Evolutionary conservation across 352 stramenopile genomes (phyloP).

Genomic region (Phytopythium sindhum): DNA sequence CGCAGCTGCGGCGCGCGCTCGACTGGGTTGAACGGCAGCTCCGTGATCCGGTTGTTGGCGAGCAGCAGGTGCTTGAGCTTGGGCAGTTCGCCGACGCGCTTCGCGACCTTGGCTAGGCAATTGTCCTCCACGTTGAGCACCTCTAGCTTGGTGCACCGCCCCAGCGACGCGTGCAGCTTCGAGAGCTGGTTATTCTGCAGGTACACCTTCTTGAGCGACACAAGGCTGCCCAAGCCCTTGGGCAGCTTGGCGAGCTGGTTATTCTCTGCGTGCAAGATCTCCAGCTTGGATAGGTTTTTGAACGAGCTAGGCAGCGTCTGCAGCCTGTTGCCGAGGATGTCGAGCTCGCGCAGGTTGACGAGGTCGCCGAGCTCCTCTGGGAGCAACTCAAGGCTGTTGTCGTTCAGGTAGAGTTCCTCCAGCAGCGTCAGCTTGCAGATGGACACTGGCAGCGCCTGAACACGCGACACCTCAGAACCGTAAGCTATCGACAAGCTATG

Average conservation of each 20-base stretch:
- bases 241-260: conserved; percentile 74
- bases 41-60: conserved; percentile 79
- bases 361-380: conserved; percentile 73
- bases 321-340: conserved; percentile 71
- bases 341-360: conserved; percentile 73
- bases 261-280: conserved; percentile 79
- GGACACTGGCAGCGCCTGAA: conserved; percentile 51
- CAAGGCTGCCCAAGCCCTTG: conserved; percentile 67
- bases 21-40: conserved; percentile 77
- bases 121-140: conserved; percentile 87
- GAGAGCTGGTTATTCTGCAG: conserved; percentile 78
- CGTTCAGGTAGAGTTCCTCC: conserved; percentile 85
- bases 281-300: conserved; percentile 56
- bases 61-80: conserved; percentile 80
- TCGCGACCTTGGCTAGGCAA: conserved; percentile 73
- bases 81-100: conserved; percentile 77
- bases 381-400: conserved; percentile 61
- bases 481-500: conserved; percentile 1
- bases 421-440: conserved; percentile 63
- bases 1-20: conserved; percentile 67
- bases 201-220: conserved; percentile 76
- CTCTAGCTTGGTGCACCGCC: conserved; percentile 71
- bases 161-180: conserved; percentile 80
- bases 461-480: background rate
- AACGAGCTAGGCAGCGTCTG: conserved; percentile 63